Percentiles rank a stretch among this genome's conserved stretches.
These are phyloP conservation scores for Paramecium biaurelia DNA, from an alignment of 73 alveolate species.

Conservation along the genomic window DNA sequence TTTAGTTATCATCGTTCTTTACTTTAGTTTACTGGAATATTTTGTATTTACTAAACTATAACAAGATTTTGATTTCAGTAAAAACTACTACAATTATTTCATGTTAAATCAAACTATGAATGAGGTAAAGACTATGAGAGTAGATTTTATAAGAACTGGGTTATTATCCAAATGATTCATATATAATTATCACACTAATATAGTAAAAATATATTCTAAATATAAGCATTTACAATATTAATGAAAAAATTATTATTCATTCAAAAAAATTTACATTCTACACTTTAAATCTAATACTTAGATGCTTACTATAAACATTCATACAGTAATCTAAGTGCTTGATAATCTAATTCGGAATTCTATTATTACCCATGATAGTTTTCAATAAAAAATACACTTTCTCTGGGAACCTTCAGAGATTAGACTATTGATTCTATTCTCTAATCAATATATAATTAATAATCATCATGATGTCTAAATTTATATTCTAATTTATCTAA, in stretches of 20 bases:
- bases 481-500: slow-evolving; percentile 57
- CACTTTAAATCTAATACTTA: background rate
- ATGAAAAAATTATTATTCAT: background rate
- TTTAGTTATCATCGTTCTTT: background rate
- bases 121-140: background rate
- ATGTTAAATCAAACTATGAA: background rate
- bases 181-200: background rate
- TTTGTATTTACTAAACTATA: background rate
- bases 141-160: background rate
- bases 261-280: slow-evolving; percentile 10
- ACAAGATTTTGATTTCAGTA: background rate
- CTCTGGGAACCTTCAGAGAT: slow-evolving; percentile 26
- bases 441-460: slow-evolving; percentile 13
- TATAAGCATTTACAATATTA: background rate
- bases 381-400: slow-evolving; percentile 50
- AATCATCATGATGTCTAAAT: slow-evolving; percentile 18
- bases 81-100: background rate
- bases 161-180: background rate
- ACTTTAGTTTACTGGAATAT: background rate
- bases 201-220: no score
- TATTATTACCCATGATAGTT: slow-evolving; percentile 37
- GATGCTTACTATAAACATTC: slow-evolving; percentile 48
- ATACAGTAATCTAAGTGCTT: slow-evolving; percentile 21
- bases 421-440: slow-evolving; percentile 43
- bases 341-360: slow-evolving; percentile 36